Evolutionary conservation across 202 grass and related monocot species (phyloP).

Genomic region (Zizania palustris): DNA sequence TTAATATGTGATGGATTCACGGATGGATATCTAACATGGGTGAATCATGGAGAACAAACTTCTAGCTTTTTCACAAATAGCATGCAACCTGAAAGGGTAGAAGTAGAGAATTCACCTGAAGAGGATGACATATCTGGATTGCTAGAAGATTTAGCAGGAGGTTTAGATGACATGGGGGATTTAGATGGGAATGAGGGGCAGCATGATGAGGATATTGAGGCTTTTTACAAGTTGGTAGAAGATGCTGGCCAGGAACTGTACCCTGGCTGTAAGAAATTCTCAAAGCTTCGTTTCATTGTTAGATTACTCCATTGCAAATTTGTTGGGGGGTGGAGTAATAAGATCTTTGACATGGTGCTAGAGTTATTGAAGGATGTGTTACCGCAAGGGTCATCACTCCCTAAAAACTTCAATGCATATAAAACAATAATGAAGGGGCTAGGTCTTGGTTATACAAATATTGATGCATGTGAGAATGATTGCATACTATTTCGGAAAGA

Average conservation of each 20-base stretch:
- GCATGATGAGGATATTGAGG: not conserved
- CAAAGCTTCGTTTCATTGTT: not conserved
- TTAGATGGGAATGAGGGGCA: not conserved
- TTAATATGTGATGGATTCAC: conserved; percentile 16
- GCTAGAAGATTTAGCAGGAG: too few relatives aligned
- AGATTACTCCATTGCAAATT: too few relatives aligned
- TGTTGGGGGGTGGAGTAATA: too few relatives aligned
- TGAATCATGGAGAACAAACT: not conserved
- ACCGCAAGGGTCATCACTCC: too few relatives aligned
- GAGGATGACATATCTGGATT: too few relatives aligned
- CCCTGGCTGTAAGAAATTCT: not conserved
- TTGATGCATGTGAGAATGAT: not conserved
- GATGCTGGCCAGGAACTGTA: not conserved
- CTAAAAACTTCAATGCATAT: not conserved
- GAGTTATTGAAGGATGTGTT: too few relatives aligned
- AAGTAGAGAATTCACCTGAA: too few relatives aligned
- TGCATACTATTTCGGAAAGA: not conserved
- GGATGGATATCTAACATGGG: not conserved
- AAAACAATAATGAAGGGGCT: not conserved
- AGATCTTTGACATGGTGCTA: too few relatives aligned
- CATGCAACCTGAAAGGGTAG: too few relatives aligned
- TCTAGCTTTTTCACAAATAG: not conserved
- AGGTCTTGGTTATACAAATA: not conserved
- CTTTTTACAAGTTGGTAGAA: not conserved
- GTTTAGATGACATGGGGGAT: too few relatives aligned